Evolutionary conservation across 2,329 filamentous ascomycete species (phyloP), one percentile per base, ranked within the genome.

Genomic region (Colletotrichum shisoi): DNA sequence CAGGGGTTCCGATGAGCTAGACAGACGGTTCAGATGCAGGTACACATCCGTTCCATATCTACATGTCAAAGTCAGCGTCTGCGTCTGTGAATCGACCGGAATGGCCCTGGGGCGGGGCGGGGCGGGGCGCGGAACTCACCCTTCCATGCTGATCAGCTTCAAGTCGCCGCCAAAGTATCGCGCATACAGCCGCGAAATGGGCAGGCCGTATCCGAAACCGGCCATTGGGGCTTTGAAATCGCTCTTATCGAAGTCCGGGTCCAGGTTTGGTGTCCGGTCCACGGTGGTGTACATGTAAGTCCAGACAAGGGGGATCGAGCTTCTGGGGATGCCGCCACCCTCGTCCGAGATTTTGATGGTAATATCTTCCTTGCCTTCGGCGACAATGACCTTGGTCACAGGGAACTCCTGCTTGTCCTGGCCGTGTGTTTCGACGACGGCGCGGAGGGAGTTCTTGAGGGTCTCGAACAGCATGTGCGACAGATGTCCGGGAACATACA

Each of bases 221-320:
- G 95, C 95, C 95, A 99, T 98, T 1, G 95, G 95, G 13, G 95
- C 95, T 79, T 99, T 98, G 84, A 99, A 99, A 78, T 99, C 95
- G 80, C 90, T 97, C 82, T 98, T 96, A 80, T 99, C 94, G 78
- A 98, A 99, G 77, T 98, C 94, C 0, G 95, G 95, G 76, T 99
- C 95, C 70, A 99, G 82, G 75, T 89, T 96, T 15, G 95, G 95
- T 24, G 95, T 98, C 73, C 94, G 89, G 78, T 98, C 95, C 71
- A 99, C 95, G 2, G 95, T 99, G 42, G 95, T 99, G 79, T 99
- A 99, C 95, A 98, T 99, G 79, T 99, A 99, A 13, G 95, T 99
- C 95, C 95, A 99, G n/a, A 98, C 95, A 15, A 99, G 85, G 5
- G 95, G 95, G 70, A 99, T 98, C 59, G 93, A 88, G 73, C 91